Evolutionary conservation across 495 filamentous ascomycete species (phyloP), one percentile per base, ranked within the genome.

Genomic region (Barbatosphaeria neglecta): DNA sequence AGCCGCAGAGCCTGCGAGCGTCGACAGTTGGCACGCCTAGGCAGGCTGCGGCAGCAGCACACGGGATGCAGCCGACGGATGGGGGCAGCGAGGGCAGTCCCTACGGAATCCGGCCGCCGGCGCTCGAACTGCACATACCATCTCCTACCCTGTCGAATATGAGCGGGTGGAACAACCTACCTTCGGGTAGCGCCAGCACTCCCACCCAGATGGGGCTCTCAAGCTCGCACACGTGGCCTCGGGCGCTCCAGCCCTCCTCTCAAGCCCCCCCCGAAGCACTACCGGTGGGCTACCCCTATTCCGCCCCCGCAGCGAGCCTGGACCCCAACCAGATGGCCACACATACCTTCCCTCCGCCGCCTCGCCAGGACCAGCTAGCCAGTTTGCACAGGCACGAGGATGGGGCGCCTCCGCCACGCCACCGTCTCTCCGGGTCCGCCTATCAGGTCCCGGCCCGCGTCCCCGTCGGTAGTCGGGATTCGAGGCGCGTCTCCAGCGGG

Each of bases 161-260:
- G 31, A 48, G 44, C 42, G 22, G 37, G 19, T 46, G 45, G 38
- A 45, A 52, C n/a, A 44, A 45, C 10, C 35, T 48, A 3, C 35
- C 22, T 1, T 17, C 22, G 10, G 37, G 16, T 15, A 28, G 41
- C 8, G 40, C 23, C 2, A 46, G 24, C 4, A 56, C 47, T 11
- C 62, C 62, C 0, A n/a, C 52, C 2, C 44, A 53, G 3, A 56
- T 57, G 6, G 61, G 60, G 3, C 53, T 73, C 23, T 63, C 61
- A 5, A 70, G 60, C 37, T 54, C 69, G 13, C 60, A 57, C 45
- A 74, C 69, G 11, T 74, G 70, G 70, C 70, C 70, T 20, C 52
- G 56, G 17, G 58, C 55, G n/a, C 59, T 61, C 15, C 44, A 52
- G 13, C 46, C 47, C 8, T 23, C 19, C 17, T 41, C 20, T 18